A percentile compares a stretch with the other conserved stretches of the same genome.
Conservation (phyloP, 441 rosid species). For the Corymbia citriodora region DNA sequence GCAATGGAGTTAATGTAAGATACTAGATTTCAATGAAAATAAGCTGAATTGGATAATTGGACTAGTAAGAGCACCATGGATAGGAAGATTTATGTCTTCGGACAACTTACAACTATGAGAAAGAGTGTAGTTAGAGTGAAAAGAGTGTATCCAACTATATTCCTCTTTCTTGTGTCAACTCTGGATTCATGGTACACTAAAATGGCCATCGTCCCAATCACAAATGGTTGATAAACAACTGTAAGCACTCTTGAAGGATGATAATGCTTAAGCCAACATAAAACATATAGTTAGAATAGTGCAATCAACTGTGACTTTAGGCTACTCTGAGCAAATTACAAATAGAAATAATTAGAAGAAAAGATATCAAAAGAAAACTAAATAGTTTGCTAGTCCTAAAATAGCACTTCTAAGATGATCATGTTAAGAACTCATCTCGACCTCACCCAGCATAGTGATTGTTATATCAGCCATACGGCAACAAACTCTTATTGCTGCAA, state of each 20-base stretch:
- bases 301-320: background rate
- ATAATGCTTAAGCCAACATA: slow-evolving; percentile 29
- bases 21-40: background rate
- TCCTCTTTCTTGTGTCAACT: too few species aligned
- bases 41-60: background rate
- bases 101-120: background rate
- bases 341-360: too few species aligned
- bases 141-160: too few species aligned
- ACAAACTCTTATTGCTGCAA: background rate
- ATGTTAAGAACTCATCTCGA: too few species aligned
- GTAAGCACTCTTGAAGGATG: slow-evolving; percentile 88
- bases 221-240: slow-evolving; percentile 69
- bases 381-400: background rate
- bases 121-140: too few species aligned
- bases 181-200: too few species aligned
- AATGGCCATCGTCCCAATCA: slow-evolving; percentile 37
- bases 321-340: background rate
- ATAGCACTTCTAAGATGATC: background rate
- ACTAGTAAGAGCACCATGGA: too few species aligned
- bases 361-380: background rate
- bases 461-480: background rate
- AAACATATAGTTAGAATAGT: background rate
- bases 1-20: background rate
- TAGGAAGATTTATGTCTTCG: background rate
- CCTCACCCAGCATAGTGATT: too few species aligned